Conservation (phyloP, 2,329 filamentous ascomycete species). For the Fusarium sp. region DNA sequence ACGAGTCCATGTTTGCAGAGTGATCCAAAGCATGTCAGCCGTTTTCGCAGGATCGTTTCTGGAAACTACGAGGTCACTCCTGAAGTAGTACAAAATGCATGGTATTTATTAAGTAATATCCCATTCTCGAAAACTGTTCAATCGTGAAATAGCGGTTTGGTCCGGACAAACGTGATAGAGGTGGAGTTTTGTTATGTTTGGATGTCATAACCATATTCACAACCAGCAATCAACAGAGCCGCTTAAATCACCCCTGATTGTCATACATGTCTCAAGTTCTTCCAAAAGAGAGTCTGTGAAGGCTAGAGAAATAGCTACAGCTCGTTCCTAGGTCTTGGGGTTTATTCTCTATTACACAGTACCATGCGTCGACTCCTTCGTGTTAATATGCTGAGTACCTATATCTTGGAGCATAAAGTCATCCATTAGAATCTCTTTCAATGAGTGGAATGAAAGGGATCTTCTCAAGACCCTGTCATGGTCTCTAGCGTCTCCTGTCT, state of each 20-base stretch:
- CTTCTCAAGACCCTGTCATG: neutral
- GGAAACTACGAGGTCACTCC: neutral
- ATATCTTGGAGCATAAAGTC: neutral
- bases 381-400: neutral
- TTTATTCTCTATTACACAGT: neutral
- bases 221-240: neutral
- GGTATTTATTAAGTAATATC: rapidly evolving
- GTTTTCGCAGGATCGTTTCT: neutral
- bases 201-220: neutral
- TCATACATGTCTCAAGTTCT: neutral
- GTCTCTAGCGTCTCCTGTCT: neutral
- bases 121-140: rapidly evolving
- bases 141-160: neutral
- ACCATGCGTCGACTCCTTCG: neutral
- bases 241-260: neutral
- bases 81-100: neutral
- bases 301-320: neutral
- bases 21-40: neutral
- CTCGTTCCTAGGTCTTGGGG: neutral
- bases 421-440: neutral
- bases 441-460: rapidly evolving
- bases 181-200: neutral
- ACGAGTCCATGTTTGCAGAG: rapidly evolving
- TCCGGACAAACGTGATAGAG: neutral
- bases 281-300: neutral